Conservation (phyloP, 306 rosid species). For the Albizia julibrissin region DNA sequence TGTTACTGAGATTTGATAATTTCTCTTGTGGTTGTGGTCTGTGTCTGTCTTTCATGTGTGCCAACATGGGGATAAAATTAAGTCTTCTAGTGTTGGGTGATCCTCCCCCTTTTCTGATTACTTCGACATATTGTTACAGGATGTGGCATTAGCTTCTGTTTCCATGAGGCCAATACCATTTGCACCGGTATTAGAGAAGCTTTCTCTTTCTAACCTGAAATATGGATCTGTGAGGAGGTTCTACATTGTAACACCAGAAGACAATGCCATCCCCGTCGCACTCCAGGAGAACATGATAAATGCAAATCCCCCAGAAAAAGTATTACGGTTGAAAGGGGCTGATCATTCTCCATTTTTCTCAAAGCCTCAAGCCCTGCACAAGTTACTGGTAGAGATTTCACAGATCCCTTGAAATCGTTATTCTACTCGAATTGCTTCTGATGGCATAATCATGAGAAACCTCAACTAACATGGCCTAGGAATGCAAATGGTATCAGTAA, state of each 20-base stretch:
- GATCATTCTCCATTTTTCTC: constrained; percentile 99
- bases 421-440: constrained; percentile 32
- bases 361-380: constrained; percentile 95
- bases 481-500: neutral
- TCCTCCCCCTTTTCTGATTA: constrained; percentile 10
- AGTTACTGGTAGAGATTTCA: constrained; percentile 84
- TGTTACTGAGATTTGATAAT: neutral
- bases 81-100: neutral
- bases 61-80: neutral
- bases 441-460: constrained; percentile 14
- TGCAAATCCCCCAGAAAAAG: constrained; percentile 74
- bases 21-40: neutral
- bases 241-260: constrained; percentile 80
- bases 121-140: constrained; percentile 53
- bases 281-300: constrained; percentile 82
- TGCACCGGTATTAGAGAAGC: constrained; percentile 85
- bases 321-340: constrained; percentile 76
- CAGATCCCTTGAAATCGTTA: constrained; percentile 42
- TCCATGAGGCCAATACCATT: constrained; percentile 93
- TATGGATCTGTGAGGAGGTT: constrained; percentile 84
- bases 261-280: constrained; percentile 75
- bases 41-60: neutral
- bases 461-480: constrained; percentile 40
- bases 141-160: constrained; percentile 89
- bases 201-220: constrained; percentile 65